phyloP scores from a whole-genome alignment of 2,329 filamentous ascomycete genomes.

The Podosphaera fusca region DNA sequence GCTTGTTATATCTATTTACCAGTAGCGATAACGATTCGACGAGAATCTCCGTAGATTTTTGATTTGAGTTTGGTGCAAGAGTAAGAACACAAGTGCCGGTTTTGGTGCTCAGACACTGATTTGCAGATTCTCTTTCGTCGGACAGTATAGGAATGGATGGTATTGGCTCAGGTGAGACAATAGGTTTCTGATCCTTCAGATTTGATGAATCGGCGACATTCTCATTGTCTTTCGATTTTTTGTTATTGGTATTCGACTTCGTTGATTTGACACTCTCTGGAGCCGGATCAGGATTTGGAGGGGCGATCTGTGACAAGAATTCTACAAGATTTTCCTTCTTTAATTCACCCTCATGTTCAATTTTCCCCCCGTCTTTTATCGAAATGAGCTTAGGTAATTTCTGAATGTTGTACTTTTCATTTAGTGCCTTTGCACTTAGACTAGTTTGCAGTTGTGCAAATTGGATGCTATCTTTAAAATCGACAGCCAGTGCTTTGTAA shows the following conservation, averaged over 20 bases:
- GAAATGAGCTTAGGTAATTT: conserved; percentile 66
- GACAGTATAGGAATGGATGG: conserved; percentile 43
- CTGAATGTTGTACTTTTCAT: conserved; percentile 51
- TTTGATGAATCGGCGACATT: conserved; percentile 25
- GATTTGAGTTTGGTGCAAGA: conserved; percentile 30
- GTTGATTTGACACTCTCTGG: conserved; percentile 23
- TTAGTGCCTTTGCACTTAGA: conserved; percentile 50
- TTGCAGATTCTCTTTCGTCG: conserved; percentile 37
- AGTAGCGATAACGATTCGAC: conserved; percentile 47
- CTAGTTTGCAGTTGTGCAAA: conserved; percentile 53
- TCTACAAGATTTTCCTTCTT: conserved; percentile 63
- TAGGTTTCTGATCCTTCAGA: conserved; percentile 19
- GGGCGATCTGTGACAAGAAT: conserved; percentile 59
- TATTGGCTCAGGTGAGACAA: conserved; percentile 26
- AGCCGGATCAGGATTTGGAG: conserved; percentile 58
- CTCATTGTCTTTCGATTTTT: conserved; percentile 21
- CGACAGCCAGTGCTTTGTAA: conserved; percentile 66
- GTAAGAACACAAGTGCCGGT: conserved; percentile 67
- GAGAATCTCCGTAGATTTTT: conserved; percentile 25
- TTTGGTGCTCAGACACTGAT: conserved; percentile 51
- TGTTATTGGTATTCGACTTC: conserved; percentile 14
- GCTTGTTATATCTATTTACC: conserved; percentile 47
- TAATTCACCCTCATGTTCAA: conserved; percentile 61
- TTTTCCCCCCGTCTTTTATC: conserved; percentile 43
- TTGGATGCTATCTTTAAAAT: conserved; percentile 60